Evolutionary conservation across 192 early-diverging fungal genomes (phyloP).

Genomic region (Linnemannia schmuckeri): DNA sequence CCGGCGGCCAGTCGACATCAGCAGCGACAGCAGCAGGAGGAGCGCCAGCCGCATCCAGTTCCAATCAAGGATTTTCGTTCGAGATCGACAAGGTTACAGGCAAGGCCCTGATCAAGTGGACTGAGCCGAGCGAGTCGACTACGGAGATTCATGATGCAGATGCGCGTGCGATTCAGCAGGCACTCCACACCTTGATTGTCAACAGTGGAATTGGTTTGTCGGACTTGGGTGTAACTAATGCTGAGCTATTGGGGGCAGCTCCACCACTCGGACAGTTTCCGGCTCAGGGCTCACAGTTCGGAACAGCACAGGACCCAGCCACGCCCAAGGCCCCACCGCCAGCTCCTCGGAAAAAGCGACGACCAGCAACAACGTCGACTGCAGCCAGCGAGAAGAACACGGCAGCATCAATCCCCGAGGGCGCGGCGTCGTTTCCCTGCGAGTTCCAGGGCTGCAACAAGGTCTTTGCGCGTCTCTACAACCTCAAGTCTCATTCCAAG

Average conservation of each 20-base stretch:
- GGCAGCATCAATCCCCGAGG: constrained; percentile 59
- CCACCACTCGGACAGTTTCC: constrained; percentile 41
- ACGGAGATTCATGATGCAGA: constrained; percentile 11
- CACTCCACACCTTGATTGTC: constrained; percentile 21
- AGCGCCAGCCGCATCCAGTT: neutral
- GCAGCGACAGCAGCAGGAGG: neutral
- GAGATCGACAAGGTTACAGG: constrained; percentile 40
- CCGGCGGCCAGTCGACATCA: neutral
- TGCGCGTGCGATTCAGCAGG: constrained; percentile 27
- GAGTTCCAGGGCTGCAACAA: constrained; percentile 67
- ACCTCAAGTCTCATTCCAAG: constrained; percentile 79
- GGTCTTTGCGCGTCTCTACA: constrained; percentile 79
- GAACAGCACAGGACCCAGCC: constrained; percentile 22
- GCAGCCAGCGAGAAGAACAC: constrained; percentile 23
- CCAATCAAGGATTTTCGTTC: constrained; percentile 35
- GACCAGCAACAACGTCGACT: neutral
- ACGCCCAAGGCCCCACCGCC: neutral
- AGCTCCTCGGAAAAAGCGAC: constrained; percentile 24
- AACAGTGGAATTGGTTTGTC: constrained; percentile 32
- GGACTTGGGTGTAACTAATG: neutral
- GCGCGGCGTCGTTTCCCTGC: constrained; percentile 37
- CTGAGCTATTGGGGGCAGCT: neutral
- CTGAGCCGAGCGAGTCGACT: neutral
- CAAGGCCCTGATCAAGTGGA: constrained; percentile 49
- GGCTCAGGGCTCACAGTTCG: constrained; percentile 48